phyloP scores from a whole-genome alignment of 2,329 filamentous ascomycete species.

The Trichoderma koningiopsis region DNA sequence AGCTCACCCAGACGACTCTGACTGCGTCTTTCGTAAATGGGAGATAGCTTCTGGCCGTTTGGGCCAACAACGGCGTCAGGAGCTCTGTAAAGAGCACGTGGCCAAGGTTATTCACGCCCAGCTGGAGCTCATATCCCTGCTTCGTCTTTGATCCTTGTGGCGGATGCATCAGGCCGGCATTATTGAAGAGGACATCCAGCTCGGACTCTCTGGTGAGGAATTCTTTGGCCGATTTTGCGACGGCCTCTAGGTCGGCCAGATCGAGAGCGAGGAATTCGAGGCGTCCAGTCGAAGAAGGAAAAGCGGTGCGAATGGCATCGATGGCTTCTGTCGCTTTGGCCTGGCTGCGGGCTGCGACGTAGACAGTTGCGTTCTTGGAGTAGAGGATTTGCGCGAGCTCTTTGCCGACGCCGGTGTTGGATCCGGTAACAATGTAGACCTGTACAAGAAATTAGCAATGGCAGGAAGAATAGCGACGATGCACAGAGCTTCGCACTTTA shows the following conservation, averaged over 20 bases:
- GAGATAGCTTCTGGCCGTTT: conserved; percentile 38
- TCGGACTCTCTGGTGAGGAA: conserved; percentile 32
- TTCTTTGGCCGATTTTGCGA: conserved; percentile 33
- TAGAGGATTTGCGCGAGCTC: conserved; percentile 58
- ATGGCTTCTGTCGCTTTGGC: conserved; percentile 49
- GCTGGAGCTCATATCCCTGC: conserved; percentile 42
- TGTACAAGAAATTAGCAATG: conserved; percentile 21
- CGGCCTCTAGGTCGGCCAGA: conserved; percentile 38
- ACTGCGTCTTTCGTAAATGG: conserved; percentile 31
- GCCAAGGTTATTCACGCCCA: conserved; percentile 47
- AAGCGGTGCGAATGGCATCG: conserved; percentile 33
- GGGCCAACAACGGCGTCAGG: conserved; percentile 39
- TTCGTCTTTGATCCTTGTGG: conserved; percentile 36
- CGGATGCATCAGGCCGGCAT: conserved; percentile 46
- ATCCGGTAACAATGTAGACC: conserved; percentile 54
- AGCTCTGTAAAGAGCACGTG: conserved; percentile 45
- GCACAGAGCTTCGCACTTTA: conserved; percentile 48
- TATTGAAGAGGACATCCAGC: conserved; percentile 46
- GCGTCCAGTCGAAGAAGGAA: conserved; percentile 28
- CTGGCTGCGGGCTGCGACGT: conserved; percentile 53
- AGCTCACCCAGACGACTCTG: conserved; percentile 40
- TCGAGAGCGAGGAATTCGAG: conserved; percentile 46
- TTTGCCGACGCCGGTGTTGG: conserved; percentile 48
- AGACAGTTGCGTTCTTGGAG: conserved; percentile 53
- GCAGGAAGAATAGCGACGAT: fast-evolving